Conservation (phyloP, 2,329 filamentous ascomycete species). For the Penicillium frequentans region DNA sequence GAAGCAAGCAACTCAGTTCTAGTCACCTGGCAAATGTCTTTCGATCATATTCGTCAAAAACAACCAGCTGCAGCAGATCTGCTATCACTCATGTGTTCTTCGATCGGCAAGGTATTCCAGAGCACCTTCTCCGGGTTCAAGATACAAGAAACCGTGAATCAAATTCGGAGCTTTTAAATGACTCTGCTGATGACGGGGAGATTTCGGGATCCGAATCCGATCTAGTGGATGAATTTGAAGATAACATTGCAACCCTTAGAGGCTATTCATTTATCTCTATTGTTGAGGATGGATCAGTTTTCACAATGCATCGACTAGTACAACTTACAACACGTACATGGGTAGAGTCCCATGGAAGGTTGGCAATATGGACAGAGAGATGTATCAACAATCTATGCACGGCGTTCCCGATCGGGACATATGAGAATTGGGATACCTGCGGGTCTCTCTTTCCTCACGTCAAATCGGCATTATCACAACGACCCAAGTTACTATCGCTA, state of each 20-base stretch:
- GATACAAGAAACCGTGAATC: neutral
- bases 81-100: slow-evolving; percentile 20
- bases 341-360: no score
- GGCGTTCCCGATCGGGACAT: slow-evolving; percentile 17
- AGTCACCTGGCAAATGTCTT: slow-evolving; percentile 34
- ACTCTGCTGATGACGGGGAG: neutral
- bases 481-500: neutral
- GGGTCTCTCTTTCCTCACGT: slow-evolving; percentile 26
- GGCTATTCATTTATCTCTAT: neutral
- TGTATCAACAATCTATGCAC: slow-evolving; percentile 13
- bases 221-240: neutral
- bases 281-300: no score
- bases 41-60: slow-evolving; percentile 27
- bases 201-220: neutral
- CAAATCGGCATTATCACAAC: slow-evolving; percentile 5
- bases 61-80: neutral
- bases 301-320: no score
- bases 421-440: slow-evolving; percentile 5
- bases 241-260: neutral
- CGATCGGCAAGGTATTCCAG: slow-evolving; percentile 28
- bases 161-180: neutral
- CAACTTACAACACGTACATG: no score
- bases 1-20: slow-evolving; percentile 24
- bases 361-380: no score
- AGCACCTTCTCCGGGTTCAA: slow-evolving; percentile 14